These are phyloP conservation scores for Saccharomyces hybrid DNA, from an alignment of 1,139 yeast species.

Conservation along the genomic window DNA sequence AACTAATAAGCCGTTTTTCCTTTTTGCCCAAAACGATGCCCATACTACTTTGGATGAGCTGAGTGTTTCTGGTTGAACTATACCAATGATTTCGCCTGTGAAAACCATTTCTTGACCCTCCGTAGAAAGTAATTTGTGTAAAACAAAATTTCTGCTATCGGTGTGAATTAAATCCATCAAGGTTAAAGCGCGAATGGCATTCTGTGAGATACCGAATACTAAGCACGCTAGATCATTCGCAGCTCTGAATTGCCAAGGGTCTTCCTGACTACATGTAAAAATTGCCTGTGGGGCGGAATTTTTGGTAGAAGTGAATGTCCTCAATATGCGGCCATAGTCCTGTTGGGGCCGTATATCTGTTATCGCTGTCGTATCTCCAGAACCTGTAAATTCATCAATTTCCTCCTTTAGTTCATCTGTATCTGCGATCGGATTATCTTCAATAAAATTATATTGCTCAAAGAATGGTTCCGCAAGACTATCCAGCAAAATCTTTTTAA, in stretches of 20 bases:
- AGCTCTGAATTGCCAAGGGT: slow-evolving; percentile 75
- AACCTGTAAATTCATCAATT: slow-evolving; percentile 6
- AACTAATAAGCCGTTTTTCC: slow-evolving; percentile 59
- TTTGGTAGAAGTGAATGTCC: slow-evolving; percentile 54
- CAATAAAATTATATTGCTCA: slow-evolving; percentile 34
- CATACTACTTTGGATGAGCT: slow-evolving; percentile 48
- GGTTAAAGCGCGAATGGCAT: slow-evolving; percentile 53
- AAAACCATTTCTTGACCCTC: slow-evolving; percentile 38
- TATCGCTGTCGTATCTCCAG: slow-evolving; percentile 7
- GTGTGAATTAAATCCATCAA: slow-evolving; percentile 76
- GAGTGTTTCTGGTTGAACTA: slow-evolving; percentile 37
- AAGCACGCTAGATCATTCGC: slow-evolving; percentile 87
- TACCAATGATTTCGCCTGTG: slow-evolving; percentile 50
- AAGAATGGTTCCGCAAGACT: slow-evolving; percentile 73
- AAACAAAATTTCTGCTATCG: slow-evolving; percentile 59
- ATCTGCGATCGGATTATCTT: slow-evolving; percentile 25
- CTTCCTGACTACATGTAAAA: slow-evolving; percentile 66
- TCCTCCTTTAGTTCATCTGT: slow-evolving; percentile 6
- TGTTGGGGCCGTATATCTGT: slow-evolving; percentile 14
- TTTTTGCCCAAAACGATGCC: slow-evolving; percentile 86
- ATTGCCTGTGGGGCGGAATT: slow-evolving; percentile 71
- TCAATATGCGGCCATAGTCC: slow-evolving; percentile 36
- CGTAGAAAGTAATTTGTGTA: slow-evolving; percentile 42
- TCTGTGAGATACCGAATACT: slow-evolving; percentile 72
- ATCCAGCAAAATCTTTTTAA: slow-evolving; percentile 50